A percentile compares a stretch with the other conserved stretches of the same genome.
Evolutionary conservation across 2,329 filamentous ascomycete genomes (phyloP).

Genomic region (Diaporthe sp.): DNA sequence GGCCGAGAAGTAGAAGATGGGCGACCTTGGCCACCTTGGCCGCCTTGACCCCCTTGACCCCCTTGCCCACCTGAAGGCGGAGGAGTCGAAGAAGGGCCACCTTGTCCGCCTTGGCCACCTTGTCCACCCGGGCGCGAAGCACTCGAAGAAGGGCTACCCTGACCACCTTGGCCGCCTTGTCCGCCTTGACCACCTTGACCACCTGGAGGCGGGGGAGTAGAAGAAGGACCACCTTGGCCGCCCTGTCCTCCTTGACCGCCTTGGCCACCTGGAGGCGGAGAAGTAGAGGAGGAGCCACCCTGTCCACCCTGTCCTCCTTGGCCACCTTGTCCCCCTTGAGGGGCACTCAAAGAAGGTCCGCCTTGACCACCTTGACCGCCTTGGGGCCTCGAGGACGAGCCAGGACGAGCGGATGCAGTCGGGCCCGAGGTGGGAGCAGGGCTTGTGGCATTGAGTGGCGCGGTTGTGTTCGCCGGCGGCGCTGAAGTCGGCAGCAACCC

Average conservation of each 20-base stretch:
- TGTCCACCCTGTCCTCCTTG: slow-evolving; percentile 19
- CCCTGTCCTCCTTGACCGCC: too few species aligned
- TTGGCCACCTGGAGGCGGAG: slow-evolving; percentile 16
- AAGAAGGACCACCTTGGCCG: slow-evolving; percentile 6
- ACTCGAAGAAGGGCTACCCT: not conserved
- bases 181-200: slow-evolving; percentile 8
- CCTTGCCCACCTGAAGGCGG: slow-evolving; percentile 3
- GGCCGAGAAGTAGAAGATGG: not conserved
- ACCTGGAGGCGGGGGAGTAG: slow-evolving; percentile 4
- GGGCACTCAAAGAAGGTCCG: not conserved
- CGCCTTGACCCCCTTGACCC: not conserved
- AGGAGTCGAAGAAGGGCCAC: not conserved
- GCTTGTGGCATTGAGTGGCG: slow-evolving; percentile 27
- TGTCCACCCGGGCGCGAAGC: not conserved
- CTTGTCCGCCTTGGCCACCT: not conserved
- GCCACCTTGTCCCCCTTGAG: too few species aligned
- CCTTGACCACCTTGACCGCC: not conserved
- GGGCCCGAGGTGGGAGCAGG: slow-evolving; percentile 27
- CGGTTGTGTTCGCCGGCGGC: slow-evolving; percentile 31
- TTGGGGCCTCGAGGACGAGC: not conserved
- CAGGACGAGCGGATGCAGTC: not conserved
- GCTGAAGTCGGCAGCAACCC: not conserved
- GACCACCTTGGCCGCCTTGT: not conserved
- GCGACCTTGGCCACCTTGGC: not conserved
- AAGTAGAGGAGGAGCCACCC: not conserved